Evolutionary conservation across 371 early-diverging fungal genomes (phyloP).

Genomic region (Umbelopsis sp.): DNA sequence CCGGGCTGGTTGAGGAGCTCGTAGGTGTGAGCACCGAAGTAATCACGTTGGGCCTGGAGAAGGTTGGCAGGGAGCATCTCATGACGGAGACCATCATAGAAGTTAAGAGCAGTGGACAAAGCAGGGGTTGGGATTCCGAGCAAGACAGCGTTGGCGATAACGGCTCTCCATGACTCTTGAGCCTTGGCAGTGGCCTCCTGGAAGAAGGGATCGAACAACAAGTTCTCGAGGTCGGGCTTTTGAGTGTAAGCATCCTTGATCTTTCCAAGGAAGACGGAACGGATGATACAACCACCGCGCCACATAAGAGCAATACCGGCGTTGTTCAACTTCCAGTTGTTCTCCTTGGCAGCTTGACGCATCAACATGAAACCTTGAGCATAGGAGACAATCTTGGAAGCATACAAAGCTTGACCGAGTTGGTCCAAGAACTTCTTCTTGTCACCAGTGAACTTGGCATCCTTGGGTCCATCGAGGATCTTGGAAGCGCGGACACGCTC

Average conservation of each 20-base stretch:
- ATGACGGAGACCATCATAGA: conserved; percentile 96
- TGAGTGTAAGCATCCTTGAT: conserved; percentile 92
- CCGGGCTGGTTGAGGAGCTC: conserved; percentile 83
- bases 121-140: conserved; percentile 94
- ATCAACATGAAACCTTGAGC: conserved; percentile 99
- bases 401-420: conserved; percentile 92
- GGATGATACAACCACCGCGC: conserved; percentile 99
- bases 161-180: conserved; percentile 89
- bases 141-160: conserved; percentile 80
- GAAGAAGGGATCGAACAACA: conserved; percentile 95
- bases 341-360: conserved; percentile 91
- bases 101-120: conserved; percentile 90
- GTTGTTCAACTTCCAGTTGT: conserved; percentile 96
- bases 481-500: conserved; percentile 91
- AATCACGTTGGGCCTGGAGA: conserved; percentile 97
- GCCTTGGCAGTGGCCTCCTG: conserved; percentile 84
- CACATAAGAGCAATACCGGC: conserved; percentile 98
- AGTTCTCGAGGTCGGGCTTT: conserved; percentile 85
- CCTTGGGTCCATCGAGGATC: conserved; percentile 78
- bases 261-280: conserved; percentile 92
- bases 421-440: conserved; percentile 85
- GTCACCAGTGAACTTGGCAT: conserved; percentile 76
- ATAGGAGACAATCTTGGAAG: conserved; percentile 97
- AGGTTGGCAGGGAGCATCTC: conserved; percentile 93
- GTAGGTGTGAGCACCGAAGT: conserved; percentile 98